A percentile compares a stretch with the other conserved stretches of the same genome.
These are phyloP conservation scores for Rhodamnia argentea DNA, from an alignment of 345 rosid genomes.

Conservation along the genomic window DNA sequence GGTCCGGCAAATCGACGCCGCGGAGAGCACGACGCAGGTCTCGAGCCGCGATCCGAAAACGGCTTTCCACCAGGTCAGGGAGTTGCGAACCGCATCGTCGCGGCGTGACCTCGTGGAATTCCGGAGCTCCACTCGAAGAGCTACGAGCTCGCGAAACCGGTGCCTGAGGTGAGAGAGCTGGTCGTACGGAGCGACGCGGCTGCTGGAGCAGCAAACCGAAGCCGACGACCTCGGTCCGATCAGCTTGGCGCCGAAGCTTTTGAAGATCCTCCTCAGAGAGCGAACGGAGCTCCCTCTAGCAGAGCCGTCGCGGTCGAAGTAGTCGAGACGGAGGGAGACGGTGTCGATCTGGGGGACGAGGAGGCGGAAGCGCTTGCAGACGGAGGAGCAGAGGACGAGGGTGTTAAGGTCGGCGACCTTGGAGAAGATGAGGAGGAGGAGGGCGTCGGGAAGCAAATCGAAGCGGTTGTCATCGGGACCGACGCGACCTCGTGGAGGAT, in stretches of 20 bases:
- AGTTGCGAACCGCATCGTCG: neutral
- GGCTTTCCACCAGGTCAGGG: neutral
- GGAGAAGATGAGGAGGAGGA: neutral
- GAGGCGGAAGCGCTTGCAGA: neutral
- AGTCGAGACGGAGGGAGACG: neutral
- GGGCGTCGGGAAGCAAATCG: neutral
- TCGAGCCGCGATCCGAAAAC: neutral
- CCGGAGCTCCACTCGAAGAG: neutral
- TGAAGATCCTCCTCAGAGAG: neutral
- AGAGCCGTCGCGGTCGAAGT: neutral
- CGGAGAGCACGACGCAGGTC: neutral
- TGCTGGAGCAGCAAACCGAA: neutral
- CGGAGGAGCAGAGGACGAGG: neutral
- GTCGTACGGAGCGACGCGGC: neutral
- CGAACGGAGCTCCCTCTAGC: neutral
- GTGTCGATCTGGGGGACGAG: neutral
- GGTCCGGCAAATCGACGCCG: neutral
- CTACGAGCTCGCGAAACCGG: neutral
- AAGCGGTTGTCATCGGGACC: neutral
- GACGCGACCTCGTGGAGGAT: neutral
- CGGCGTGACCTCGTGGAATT: neutral
- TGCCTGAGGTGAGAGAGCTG: neutral
- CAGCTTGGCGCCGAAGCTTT: neutral
- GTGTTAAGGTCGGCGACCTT: neutral
- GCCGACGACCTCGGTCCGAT: neutral